Evolutionary conservation across 2,329 filamentous ascomycete genomes (phyloP), one percentile per base, ranked within the genome.

Genomic region (Colletotrichum musae): DNA sequence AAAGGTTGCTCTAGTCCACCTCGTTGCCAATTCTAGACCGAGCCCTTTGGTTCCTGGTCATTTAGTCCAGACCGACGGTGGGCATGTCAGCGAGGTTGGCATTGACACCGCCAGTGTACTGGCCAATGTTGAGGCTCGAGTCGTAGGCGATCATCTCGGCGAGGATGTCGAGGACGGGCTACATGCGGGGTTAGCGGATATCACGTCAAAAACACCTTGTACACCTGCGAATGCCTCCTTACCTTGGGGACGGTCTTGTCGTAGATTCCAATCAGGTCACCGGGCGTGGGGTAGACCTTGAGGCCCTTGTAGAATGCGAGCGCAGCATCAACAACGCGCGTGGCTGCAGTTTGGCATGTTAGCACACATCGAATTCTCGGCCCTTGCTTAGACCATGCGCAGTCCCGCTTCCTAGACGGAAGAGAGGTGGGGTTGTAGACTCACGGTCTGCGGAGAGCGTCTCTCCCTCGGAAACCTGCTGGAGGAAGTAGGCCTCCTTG

Each of bases 191-290:
- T 79, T 69, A 78, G 74, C 53, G 45, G 28, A 21, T 45, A 12
- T 21, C 43, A 1, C 15, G 41, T 15, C 16, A 32, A 51, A 51
- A 10, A 16, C 16, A 50, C 16, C 5, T 32, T 41, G 7, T 16
- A 10, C n/a, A 21, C 2, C 32, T 36, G 32, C 32, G 5, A 36
- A 50, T 41, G 32, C 12, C 18, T 36, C 57, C 77, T 71, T 75
- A 94, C 95, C 93, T 98, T 98, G 75, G 95, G 92, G 53, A 98
- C 95, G 39, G 96, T 98, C 89, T 97, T 97, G 83, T 99, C 96
- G 83, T 99, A 99, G 82, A 99, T 97, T 77, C 89, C 89, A 80
- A 99, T 98, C 76, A 99, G 87, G 78, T 98, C 96, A 76, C 92
- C 89, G 13, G 95, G 96, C 77, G 94, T 93, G 60, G 96, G 96